Conservation (phyloP, 306 rosid species). For the Glycyrrhiza uralensis region DNA sequence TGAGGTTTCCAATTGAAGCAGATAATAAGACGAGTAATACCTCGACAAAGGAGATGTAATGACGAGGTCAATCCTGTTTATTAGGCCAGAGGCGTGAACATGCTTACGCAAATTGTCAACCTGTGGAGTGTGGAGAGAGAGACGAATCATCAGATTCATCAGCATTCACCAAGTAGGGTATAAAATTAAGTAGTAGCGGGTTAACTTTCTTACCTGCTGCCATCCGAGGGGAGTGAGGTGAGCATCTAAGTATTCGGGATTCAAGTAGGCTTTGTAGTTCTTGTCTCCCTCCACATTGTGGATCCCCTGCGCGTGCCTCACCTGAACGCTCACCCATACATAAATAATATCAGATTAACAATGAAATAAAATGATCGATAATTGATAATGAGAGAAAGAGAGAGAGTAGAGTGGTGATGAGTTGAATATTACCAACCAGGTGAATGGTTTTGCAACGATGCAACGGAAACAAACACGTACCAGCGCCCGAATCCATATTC, state of each 20-base stretch:
- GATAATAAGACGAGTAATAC: not conserved
- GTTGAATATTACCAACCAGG: slow-evolving; percentile 45
- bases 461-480: slow-evolving; percentile 48
- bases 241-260: slow-evolving; percentile 70
- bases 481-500: slow-evolving; percentile 54
- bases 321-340: slow-evolving; percentile 71
- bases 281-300: slow-evolving; percentile 94
- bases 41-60: slow-evolving; percentile 44
- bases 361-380: not conserved
- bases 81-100: slow-evolving; percentile 34
- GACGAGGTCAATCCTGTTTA: slow-evolving; percentile 37
- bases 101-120: slow-evolving; percentile 46
- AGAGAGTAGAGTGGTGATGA: not conserved
- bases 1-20: not conserved
- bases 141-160: too few species aligned
- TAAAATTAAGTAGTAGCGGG: too few species aligned
- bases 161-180: not conserved
- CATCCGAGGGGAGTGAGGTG: slow-evolving; percentile 84
- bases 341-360: not conserved
- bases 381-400: not conserved
- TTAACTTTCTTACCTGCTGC: slow-evolving; percentile 93
- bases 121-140: not conserved
- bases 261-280: slow-evolving; percentile 56
- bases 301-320: slow-evolving; percentile 94
- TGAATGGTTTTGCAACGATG: slow-evolving; percentile 74